Conservation (phyloP, 768 basidiomycete genomes). For the Asterophora lycoperdoides region DNA sequence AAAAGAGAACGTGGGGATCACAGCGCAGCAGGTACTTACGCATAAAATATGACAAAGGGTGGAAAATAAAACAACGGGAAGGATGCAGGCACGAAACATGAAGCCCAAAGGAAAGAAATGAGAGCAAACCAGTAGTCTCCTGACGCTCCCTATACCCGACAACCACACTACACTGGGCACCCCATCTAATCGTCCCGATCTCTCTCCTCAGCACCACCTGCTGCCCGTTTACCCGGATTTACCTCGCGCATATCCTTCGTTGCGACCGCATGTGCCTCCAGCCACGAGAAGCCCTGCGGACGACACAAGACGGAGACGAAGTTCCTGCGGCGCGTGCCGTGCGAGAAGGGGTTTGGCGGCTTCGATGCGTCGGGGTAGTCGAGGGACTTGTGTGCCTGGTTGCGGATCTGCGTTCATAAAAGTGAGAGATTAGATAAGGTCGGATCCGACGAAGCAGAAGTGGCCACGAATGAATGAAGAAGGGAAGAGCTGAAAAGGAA, state of each 20-base stretch:
- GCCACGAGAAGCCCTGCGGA: slow-evolving; percentile 77
- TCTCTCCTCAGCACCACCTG: slow-evolving; percentile 12
- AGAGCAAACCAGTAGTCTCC: not conserved
- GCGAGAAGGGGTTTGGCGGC: slow-evolving; percentile 85
- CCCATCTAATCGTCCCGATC: slow-evolving; percentile 2
- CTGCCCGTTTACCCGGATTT: slow-evolving; percentile 55
- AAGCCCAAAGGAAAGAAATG: not conserved
- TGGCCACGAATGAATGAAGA: not conserved
- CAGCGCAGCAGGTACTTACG: not conserved
- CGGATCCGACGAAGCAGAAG: not conserved
- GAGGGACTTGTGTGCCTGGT: slow-evolving; percentile 73
- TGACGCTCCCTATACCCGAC: too few relatives aligned
- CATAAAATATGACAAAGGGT: not conserved
- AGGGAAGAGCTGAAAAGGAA: slow-evolving; percentile 5
- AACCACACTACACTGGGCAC: not conserved
- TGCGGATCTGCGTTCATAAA: slow-evolving; percentile 59
- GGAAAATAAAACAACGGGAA: not conserved
- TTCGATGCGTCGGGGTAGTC: slow-evolving; percentile 47
- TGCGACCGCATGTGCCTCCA: slow-evolving; percentile 54
- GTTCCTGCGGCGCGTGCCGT: slow-evolving; percentile 73
- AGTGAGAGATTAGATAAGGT: slow-evolving; percentile 1
- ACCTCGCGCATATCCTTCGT: slow-evolving; percentile 70
- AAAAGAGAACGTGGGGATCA: not conserved
- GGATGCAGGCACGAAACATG: not conserved
- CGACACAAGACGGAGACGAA: slow-evolving; percentile 73